A percentile compares a stretch with the other conserved stretches of the same genome.
phyloP scores from a whole-genome alignment of 2,329 filamentous ascomycete genomes.

The Hymenoscyphus fraxineus region DNA sequence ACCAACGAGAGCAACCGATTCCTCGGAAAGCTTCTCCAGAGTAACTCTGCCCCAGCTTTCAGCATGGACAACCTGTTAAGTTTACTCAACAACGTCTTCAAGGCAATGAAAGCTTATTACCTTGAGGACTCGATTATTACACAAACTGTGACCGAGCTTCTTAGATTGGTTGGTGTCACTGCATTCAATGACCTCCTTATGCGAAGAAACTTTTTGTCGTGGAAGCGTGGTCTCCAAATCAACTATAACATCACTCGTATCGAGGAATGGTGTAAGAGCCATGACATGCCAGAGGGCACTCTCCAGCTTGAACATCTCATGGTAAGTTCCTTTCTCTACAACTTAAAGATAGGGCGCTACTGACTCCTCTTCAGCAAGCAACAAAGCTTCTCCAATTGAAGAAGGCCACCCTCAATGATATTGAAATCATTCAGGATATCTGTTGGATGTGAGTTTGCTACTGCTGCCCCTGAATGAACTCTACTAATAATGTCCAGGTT shows the following conservation, averaged over 20 bases:
- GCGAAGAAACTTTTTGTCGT: slow-evolving; percentile 96
- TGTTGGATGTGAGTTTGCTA: slow-evolving; percentile 89
- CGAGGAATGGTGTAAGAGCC: slow-evolving; percentile 99
- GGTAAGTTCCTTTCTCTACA: slow-evolving; percentile 48
- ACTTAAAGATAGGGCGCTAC: not conserved
- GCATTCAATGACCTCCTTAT: slow-evolving; percentile 98
- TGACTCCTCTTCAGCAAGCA: slow-evolving; percentile 63
- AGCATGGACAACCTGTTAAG: slow-evolving; percentile 99
- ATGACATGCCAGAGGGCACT: slow-evolving; percentile 98
- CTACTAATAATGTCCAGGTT: slow-evolving; percentile 54
- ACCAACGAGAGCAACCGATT: slow-evolving; percentile 98
- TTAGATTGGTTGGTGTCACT: slow-evolving; percentile 90
- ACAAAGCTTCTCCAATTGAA: slow-evolving; percentile 97
- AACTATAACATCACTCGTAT: slow-evolving; percentile 99
- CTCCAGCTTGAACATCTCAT: slow-evolving; percentile 97
- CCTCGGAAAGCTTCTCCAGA: slow-evolving; percentile 91
- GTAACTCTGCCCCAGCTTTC: slow-evolving; percentile 87
- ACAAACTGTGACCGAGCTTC: slow-evolving; percentile 89
- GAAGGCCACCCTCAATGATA: slow-evolving; percentile 98
- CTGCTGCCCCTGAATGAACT: too few species aligned
- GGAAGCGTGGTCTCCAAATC: slow-evolving; percentile 98
- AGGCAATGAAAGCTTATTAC: slow-evolving; percentile 98
- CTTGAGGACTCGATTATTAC: slow-evolving; percentile 94
- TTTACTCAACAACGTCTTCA: slow-evolving; percentile 93
- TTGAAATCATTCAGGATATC: slow-evolving; percentile 99